phyloP scores from a whole-genome alignment of 306 rosid genomes.

The barrel medic (Medicago truncatula) region MtrunA17r5.0-ANR NC_053045.1:38330501-38331000 shows the following conservation, averaged over 20 bases:
- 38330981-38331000: slow-evolving; percentile 91
- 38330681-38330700: background rate
- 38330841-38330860: slow-evolving; percentile 61
- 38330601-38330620: slow-evolving; percentile 23
- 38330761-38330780: background rate
- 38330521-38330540: background rate
- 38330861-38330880: slow-evolving; percentile 83
- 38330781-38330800: slow-evolving; percentile 14
- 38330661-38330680: background rate
- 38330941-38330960: slow-evolving; percentile 63
- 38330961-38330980: slow-evolving; percentile 74
- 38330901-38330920: slow-evolving; percentile 45
- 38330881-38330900: slow-evolving; percentile 70
- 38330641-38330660: background rate
- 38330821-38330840: slow-evolving; percentile 1
- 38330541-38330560: background rate
- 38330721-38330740: background rate
- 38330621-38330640: background rate
- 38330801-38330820: background rate
- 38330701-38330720: background rate
- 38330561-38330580: background rate
- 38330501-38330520: slow-evolving; percentile 9
- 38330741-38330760: background rate
- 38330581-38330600: background rate
- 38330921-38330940: slow-evolving; percentile 60